phyloP scores from a whole-genome alignment of 352 stramenopile genomes.

The Pythium angustatum region DNA sequence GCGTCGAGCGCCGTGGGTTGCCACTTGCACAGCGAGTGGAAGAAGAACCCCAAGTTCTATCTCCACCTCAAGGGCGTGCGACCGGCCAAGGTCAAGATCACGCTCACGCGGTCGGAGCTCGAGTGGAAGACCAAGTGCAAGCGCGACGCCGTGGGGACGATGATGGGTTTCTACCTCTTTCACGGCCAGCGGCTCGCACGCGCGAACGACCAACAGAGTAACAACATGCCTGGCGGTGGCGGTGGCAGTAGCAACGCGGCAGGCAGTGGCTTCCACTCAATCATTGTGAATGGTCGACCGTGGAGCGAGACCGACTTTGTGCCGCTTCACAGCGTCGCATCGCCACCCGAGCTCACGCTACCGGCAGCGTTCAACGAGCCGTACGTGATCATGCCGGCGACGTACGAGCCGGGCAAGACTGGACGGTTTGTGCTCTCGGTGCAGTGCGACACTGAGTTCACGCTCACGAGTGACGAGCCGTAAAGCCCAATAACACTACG shows the following conservation, averaged over 20 bases:
- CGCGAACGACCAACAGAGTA: slow-evolving; percentile 24
- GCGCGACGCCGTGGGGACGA: slow-evolving; percentile 80
- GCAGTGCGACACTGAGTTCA: slow-evolving; percentile 81
- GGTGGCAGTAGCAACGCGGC: neutral
- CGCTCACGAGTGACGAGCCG: slow-evolving; percentile 46
- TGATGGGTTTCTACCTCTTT: slow-evolving; percentile 92
- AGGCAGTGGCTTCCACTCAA: slow-evolving; percentile 26
- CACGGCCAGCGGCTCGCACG: slow-evolving; percentile 46
- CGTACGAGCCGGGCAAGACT: slow-evolving; percentile 76
- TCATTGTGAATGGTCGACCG: slow-evolving; percentile 66
- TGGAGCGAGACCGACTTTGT: slow-evolving; percentile 89
- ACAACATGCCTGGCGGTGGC: too few species aligned
- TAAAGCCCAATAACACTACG: slow-evolving; percentile 8
- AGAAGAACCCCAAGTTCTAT: slow-evolving; percentile 86
- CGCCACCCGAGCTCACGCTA: slow-evolving; percentile 64
- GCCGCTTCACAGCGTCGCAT: slow-evolving; percentile 68
- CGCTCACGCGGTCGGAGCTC: slow-evolving; percentile 75
- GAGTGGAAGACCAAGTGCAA: slow-evolving; percentile 85
- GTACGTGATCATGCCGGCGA: slow-evolving; percentile 89
- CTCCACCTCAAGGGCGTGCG: slow-evolving; percentile 73
- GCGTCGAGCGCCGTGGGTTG: slow-evolving; percentile 59
- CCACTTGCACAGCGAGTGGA: slow-evolving; percentile 85
- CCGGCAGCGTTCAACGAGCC: slow-evolving; percentile 74
- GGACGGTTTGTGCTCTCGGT: slow-evolving; percentile 87
- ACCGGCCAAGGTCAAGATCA: slow-evolving; percentile 74